Evolutionary conservation across 805 yeast species (phyloP).

Genomic region (Kazachstania psychrophila): DNA sequence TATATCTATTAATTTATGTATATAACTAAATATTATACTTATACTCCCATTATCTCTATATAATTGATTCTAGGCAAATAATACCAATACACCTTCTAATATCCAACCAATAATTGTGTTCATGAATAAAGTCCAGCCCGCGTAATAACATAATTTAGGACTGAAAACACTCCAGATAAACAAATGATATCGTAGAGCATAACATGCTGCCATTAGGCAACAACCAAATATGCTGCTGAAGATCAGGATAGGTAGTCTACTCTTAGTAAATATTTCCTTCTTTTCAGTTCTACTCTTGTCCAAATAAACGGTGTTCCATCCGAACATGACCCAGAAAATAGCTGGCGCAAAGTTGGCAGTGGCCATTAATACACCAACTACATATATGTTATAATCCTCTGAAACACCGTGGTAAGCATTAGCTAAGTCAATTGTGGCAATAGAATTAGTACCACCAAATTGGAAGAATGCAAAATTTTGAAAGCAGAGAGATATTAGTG

Average conservation of each 20-base stretch:
- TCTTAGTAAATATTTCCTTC: slow-evolving; percentile 8
- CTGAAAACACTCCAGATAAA: slow-evolving; percentile 98
- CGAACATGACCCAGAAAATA: slow-evolving; percentile 59
- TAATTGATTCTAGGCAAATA: neutral
- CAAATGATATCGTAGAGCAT: slow-evolving; percentile 66
- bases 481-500: slow-evolving; percentile 35
- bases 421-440: slow-evolving; percentile 82
- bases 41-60: no score
- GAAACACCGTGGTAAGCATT: slow-evolving; percentile 87
- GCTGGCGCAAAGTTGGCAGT: slow-evolving; percentile 81
- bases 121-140: slow-evolving; percentile 61
- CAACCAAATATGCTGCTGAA: slow-evolving; percentile 55
- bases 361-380: slow-evolving; percentile 73
- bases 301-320: slow-evolving; percentile 16
- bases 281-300: slow-evolving; percentile 7
- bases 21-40: no score
- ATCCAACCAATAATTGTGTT: slow-evolving; percentile 34
- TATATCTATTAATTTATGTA: no score
- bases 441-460: slow-evolving; percentile 83
- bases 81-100: slow-evolving; percentile 10
- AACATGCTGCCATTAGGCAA: slow-evolving; percentile 60
- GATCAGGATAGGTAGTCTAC: slow-evolving; percentile 28
- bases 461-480: slow-evolving; percentile 79
- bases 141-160: slow-evolving; percentile 76
- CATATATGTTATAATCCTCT: slow-evolving; percentile 49